Base-by-base conservation (phyloP, 305 asterid species). In the Fraxinus paxiana region DNA sequence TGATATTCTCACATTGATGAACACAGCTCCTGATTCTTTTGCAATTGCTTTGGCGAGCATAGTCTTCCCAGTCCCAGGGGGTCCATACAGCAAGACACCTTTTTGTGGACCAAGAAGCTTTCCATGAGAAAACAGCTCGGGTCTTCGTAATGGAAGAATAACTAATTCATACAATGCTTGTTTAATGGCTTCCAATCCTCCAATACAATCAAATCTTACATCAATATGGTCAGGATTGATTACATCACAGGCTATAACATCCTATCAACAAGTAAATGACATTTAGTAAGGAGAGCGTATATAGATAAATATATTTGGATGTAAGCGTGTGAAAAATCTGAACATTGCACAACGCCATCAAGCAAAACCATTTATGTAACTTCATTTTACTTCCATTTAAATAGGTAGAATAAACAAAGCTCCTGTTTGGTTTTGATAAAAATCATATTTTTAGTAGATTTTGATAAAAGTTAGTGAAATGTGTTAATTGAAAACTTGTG, bases 11-110 rank as follows among this genome's bases (percentile, higher is more conserved):
- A 95, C 91, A 26, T 95, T 94, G 78, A 95, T 95, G 77, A 95
- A 95, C 80, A 90, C 94, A 84, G 98, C 97, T 35, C 96, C 94
- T 0, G 98, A 95, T 82, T 95, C 97, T 88, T 91, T 95, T 20
- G 99, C 98, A 79, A 95, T 94, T 75, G 98, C 99, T 90, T 95
- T 94, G 51, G 99, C 99, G 56, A 94, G 99, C 98, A 95, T 92
- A 9, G 98, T 95, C 90, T 95, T 95, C 83, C 99, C 99, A 10
- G 99, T 95, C 56, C 99, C 99, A 35, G 99, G 98, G 20, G 98
- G 99, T 69, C 99, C 99, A 76, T 90, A 95, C 22, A 95, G 88
- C 93, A 95, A 83, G 73, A 94, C 98, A 1, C 99, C 98, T 86
- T 92, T 95, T 85, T 94, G 97, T 13, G 97, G 98, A 83, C 94